Percentiles rank a stretch among this genome's conserved stretches.
These are phyloP conservation scores for Mycena albidolilacea DNA, from an alignment of 768 basidiomycete genomes.

Conservation along the genomic window DNA sequence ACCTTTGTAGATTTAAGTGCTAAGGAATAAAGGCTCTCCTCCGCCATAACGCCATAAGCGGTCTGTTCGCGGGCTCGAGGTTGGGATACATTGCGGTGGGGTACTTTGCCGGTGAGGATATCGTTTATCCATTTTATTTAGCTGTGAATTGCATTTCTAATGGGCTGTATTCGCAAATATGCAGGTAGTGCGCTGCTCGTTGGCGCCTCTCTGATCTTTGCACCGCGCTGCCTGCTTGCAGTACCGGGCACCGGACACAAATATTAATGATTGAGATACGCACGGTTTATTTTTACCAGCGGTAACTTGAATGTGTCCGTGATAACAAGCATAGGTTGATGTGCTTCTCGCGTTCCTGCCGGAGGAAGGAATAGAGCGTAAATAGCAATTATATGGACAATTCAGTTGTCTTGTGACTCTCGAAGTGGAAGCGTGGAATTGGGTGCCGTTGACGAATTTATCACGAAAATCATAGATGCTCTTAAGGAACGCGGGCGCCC, in stretches of 20 bases:
- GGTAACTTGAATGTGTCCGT: conserved; percentile 6
- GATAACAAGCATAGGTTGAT: conserved; percentile 16
- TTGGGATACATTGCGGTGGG: conserved; percentile 49
- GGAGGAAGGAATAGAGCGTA: neutral
- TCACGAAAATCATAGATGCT: neutral
- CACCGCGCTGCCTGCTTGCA: conserved; percentile 15
- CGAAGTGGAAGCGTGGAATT: conserved; percentile 4
- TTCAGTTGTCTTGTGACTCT: neutral
- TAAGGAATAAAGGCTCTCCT: conserved; percentile 42
- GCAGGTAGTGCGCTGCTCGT: conserved; percentile 15
- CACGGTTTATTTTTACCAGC: neutral
- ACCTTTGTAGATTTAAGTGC: neutral
- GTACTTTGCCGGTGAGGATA: conserved; percentile 52
- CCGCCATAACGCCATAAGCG: conserved; percentile 64
- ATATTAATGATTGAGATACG: neutral
- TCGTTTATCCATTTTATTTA: too few species aligned
- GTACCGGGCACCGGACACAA: neutral
- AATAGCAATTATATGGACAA: too few species aligned
- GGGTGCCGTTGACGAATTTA: neutral
- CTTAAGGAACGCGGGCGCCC: neutral
- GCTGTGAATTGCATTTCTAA: too few species aligned
- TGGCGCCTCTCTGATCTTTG: neutral
- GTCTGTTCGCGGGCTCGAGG: conserved; percentile 55
- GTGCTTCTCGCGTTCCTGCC: neutral
- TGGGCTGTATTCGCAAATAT: neutral